Percentiles rank a stretch among this genome's conserved stretches.
Evolutionary conservation across 2,329 filamentous ascomycete genomes (phyloP).

Genomic region (Cladosporium colombiae): DNA sequence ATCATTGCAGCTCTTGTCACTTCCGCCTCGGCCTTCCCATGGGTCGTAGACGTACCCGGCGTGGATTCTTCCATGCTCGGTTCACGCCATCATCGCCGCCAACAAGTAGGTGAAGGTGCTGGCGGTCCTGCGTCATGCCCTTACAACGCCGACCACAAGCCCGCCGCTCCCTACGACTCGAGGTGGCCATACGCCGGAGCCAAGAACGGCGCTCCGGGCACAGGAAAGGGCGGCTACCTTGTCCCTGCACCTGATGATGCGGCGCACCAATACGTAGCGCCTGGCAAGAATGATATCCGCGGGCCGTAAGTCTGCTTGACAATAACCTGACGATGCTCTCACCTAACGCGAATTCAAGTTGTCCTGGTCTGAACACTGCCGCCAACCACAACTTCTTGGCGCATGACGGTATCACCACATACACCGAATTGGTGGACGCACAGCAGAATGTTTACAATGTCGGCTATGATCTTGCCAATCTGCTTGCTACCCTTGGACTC

Average conservation of each 20-base stretch:
- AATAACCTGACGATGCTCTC: not conserved
- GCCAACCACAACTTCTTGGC: conserved; percentile 49
- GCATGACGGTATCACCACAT: conserved; percentile 46
- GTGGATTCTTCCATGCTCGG: conserved; percentile 40
- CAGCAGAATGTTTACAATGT: conserved; percentile 51
- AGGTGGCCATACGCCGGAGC: conserved; percentile 48
- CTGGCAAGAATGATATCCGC: conserved; percentile 43
- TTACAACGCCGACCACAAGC: conserved; percentile 43
- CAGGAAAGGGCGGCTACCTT: conserved; percentile 44
- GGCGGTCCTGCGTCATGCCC: conserved; percentile 39
- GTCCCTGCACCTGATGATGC: conserved; percentile 47
- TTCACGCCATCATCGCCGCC: conserved; percentile 28
- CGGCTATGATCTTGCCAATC: conserved; percentile 43
- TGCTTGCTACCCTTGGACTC: conserved; percentile 45
- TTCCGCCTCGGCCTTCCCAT: conserved; percentile 41
- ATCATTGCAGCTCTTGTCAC: conserved; percentile 29
- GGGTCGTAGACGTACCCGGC: conserved; percentile 39
- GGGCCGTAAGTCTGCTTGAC: conserved; percentile 29
- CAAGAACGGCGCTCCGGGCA: conserved; percentile 45
- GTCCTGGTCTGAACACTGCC: conserved; percentile 46
- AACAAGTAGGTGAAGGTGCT: conserved; percentile 35
- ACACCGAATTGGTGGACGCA: conserved; percentile 48
- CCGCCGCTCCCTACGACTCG: conserved; percentile 38
- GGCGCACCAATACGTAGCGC: conserved; percentile 42
- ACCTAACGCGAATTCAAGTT: conserved; percentile 28